phyloP scores from a whole-genome alignment of 345 rosid species.

The Linum lewisii region DNA sequence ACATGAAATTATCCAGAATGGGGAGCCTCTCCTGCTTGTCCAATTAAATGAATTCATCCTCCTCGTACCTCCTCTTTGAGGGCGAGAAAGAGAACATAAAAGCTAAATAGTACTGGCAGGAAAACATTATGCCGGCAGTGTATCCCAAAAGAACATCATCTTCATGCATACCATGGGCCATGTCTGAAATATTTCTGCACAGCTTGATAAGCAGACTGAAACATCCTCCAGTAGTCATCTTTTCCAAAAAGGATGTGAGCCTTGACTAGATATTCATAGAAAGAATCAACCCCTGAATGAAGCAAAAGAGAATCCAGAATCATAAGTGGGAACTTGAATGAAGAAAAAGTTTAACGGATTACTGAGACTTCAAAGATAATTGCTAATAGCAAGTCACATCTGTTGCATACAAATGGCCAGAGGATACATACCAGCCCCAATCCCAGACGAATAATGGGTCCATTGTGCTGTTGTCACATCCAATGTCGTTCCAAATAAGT shows the following conservation, averaged over 20 bases:
- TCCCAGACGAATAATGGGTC: constrained; percentile 86
- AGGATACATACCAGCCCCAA: constrained; percentile 75
- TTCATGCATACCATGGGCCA: constrained; percentile 67
- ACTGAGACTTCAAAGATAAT: not conserved
- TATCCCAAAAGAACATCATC: not conserved
- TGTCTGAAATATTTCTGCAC: constrained; percentile 90
- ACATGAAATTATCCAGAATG: not conserved
- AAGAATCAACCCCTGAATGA: constrained; percentile 86
- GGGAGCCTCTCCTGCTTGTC: no score
- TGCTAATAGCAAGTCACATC: not conserved
- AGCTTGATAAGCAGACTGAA: constrained; percentile 80
- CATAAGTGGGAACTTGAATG: constrained; percentile 13
- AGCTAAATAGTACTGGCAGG: not conserved
- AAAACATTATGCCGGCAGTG: not conserved
- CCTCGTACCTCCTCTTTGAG: not conserved
- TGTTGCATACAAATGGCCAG: constrained; percentile 3
- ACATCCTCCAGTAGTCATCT: constrained; percentile 96
- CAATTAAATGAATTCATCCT: no score
- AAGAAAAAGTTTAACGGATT: not conserved
- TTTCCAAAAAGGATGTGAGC: constrained; percentile 92
- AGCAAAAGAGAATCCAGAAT: constrained; percentile 17
- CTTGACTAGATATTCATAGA: constrained; percentile 86
- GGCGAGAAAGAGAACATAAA: not conserved
- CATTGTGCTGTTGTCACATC: constrained; percentile 78
- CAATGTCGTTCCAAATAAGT: constrained; percentile 78